Percentiles rank a stretch among this genome's conserved stretches.
These are phyloP conservation scores for Sodiomyces alkalinus DNA, from an alignment of 2,329 filamentous ascomycete genomes.

Conservation along the genomic window DNA sequence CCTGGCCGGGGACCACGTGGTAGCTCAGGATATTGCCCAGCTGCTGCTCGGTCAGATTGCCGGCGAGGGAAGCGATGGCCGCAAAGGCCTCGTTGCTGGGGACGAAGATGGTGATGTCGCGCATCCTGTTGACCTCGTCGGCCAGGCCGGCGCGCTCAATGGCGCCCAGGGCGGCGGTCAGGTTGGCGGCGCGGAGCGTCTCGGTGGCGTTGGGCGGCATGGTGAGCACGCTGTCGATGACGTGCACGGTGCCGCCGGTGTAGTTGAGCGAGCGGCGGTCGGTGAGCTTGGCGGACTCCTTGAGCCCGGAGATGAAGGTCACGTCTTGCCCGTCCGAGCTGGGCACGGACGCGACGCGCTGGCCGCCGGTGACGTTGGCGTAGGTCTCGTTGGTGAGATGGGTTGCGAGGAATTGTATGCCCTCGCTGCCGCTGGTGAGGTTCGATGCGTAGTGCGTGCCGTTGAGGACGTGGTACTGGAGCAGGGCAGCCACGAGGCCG, in stretches of 20 bases:
- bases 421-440: conserved; percentile 9
- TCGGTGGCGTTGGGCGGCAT: conserved; percentile 26
- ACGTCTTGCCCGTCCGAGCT: conserved; percentile 21
- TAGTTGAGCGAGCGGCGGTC: conserved; percentile 39
- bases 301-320: conserved; percentile 35
- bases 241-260: conserved; percentile 37
- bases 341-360: conserved; percentile 33
- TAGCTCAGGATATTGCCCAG: conserved; percentile 43
- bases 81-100: conserved; percentile 46
- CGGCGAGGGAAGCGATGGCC: conserved; percentile 34
- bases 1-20: conserved; percentile 42
- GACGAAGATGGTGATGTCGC: conserved; percentile 47
- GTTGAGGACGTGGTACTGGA: conserved; percentile 41
- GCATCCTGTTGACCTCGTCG: conserved; percentile 20
- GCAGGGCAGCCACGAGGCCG: conserved; percentile 20
- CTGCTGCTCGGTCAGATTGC: conserved; percentile 27
- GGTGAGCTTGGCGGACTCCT: conserved; percentile 29
- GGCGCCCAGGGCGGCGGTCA: conserved; percentile 30
- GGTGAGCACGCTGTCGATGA: conserved; percentile 31
- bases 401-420: conserved; percentile 20
- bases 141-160: conserved; percentile 27
- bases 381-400: conserved; percentile 33
- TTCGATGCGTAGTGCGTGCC: conserved; percentile 23
- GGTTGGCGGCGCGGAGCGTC: conserved; percentile 24
- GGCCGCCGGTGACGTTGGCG: conserved; percentile 43